Conservation (phyloP, 306 rosid genomes). For the Rosa rugosa region DNA sequence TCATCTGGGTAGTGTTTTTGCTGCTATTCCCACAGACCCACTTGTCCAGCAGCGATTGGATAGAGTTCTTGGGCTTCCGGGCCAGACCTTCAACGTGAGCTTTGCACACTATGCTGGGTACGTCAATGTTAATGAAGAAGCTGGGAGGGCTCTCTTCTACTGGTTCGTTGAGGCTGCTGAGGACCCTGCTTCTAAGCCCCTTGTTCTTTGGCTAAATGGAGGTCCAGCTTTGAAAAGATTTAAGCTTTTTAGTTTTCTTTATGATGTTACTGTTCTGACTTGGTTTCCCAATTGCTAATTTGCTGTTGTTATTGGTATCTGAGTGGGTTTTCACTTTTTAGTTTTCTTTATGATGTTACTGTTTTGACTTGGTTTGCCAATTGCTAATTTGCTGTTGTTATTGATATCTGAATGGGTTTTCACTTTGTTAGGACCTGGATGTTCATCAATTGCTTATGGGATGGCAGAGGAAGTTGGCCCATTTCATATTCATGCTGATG, state of each 20-base stretch:
- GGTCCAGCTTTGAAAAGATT: conserved; percentile 30
- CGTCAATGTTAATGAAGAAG: conserved; percentile 50
- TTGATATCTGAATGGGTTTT: conserved; percentile 6
- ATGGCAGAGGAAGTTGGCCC: conserved; percentile 93
- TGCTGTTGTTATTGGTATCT: conserved; percentile 2
- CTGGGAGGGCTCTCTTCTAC: conserved; percentile 70
- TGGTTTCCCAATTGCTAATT: neutral
- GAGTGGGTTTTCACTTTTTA: conserved; percentile 3
- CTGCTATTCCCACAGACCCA: conserved; percentile 28
- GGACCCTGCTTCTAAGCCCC: conserved; percentile 58
- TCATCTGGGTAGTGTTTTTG: conserved; percentile 23
- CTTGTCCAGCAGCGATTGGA: conserved; percentile 48
- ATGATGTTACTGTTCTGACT: neutral
- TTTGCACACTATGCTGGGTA: conserved; percentile 65
- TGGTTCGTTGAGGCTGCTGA: conserved; percentile 61
- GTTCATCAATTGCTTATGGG: conserved; percentile 88
- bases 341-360: neutral
- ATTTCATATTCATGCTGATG: conserved; percentile 66
- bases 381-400: neutral
- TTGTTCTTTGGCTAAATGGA: conserved; percentile 75
- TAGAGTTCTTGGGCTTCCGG: conserved; percentile 46
- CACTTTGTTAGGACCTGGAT: conserved; percentile 75
- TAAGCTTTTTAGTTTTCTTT: neutral
- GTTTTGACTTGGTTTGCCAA: neutral
- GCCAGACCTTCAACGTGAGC: conserved; percentile 49